phyloP scores from a whole-genome alignment of 1,284 basidiomycete genomes.

The Vanrija sp. region DNA sequence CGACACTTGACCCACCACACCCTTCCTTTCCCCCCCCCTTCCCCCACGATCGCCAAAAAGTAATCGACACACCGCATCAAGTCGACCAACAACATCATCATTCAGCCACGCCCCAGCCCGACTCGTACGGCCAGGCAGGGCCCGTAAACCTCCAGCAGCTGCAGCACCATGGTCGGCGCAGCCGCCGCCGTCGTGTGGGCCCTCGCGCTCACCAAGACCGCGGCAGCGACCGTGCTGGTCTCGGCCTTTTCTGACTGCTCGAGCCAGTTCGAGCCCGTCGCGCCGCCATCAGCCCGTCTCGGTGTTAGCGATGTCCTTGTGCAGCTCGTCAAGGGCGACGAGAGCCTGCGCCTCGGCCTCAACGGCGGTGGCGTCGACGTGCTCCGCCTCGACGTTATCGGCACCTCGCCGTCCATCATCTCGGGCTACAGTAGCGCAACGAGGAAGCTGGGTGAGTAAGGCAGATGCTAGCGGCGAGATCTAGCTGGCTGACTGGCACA shows the following conservation, averaged over 20 bases:
- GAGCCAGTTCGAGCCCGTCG: conserved; percentile 21
- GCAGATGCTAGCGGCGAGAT: conserved; percentile 5
- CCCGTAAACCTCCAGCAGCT: neutral
- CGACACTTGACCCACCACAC: neutral
- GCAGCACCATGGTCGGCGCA: conserved; percentile 1
- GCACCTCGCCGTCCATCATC: conserved; percentile 52
- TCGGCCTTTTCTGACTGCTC: conserved; percentile 30
- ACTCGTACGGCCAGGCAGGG: neutral
- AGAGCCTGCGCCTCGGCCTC: conserved; percentile 43
- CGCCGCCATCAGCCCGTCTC: conserved; percentile 44
- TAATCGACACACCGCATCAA: conserved; percentile 1
- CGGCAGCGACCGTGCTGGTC: conserved; percentile 23
- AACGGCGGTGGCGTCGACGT: conserved; percentile 36
- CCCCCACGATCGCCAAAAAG: conserved; percentile 1
- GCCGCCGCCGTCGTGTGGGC: neutral
- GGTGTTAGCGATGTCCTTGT: conserved; percentile 68
- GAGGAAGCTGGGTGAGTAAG: conserved; percentile 60
- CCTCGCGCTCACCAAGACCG: conserved; percentile 11
- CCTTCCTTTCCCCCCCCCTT: neutral
- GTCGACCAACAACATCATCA: neutral
- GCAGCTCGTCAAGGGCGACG: conserved; percentile 57
- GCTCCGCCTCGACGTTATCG: conserved; percentile 45
- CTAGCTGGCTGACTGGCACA: conserved; percentile 34
- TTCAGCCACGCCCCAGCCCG: neutral
- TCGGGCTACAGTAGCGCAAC: conserved; percentile 59